Percentiles rank a stretch among this genome's conserved stretches.
Conservation (phyloP, 345 rosid genomes). For the Litchi chinensis region DNA sequence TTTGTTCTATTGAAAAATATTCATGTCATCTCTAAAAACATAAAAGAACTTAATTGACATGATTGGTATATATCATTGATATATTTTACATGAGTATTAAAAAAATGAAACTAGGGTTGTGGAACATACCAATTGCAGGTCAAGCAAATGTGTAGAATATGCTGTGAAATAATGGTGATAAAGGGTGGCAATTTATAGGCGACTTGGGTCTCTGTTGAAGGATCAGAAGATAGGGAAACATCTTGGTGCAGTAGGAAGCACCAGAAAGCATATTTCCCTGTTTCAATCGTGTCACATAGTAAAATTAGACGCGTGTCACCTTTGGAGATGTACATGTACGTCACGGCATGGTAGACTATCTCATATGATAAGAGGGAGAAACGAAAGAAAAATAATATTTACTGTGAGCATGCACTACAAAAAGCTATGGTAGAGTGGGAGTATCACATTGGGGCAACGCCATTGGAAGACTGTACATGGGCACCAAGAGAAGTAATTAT, state of each 20-base stretch:
- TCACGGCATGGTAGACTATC: background rate
- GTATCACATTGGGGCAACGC: too few relatives aligned
- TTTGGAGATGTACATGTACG: too few relatives aligned
- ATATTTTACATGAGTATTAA: too few relatives aligned
- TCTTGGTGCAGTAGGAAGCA: background rate
- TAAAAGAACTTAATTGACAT: background rate
- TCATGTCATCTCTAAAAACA: background rate
- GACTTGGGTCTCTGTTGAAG: background rate
- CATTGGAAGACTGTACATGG: background rate
- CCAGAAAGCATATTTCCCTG: too few relatives aligned
- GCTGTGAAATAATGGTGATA: background rate
- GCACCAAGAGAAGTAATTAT: background rate
- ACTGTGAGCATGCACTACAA: background rate
- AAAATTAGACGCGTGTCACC: background rate
- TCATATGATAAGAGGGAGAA: too few relatives aligned
- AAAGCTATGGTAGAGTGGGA: background rate
- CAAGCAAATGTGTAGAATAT: background rate
- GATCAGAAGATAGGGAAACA: background rate
- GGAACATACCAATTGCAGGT: background rate
- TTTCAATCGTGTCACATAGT: too few relatives aligned
- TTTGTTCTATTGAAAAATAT: too few relatives aligned
- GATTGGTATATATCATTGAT: background rate
- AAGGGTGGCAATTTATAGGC: background rate
- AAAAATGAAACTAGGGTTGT: background rate
- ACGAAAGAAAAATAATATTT: background rate